A percentile compares a stretch with the other conserved stretches of the same genome.
phyloP scores from a whole-genome alignment of 2,329 filamentous ascomycete genomes.

The Diaporthe sp. region DNA sequence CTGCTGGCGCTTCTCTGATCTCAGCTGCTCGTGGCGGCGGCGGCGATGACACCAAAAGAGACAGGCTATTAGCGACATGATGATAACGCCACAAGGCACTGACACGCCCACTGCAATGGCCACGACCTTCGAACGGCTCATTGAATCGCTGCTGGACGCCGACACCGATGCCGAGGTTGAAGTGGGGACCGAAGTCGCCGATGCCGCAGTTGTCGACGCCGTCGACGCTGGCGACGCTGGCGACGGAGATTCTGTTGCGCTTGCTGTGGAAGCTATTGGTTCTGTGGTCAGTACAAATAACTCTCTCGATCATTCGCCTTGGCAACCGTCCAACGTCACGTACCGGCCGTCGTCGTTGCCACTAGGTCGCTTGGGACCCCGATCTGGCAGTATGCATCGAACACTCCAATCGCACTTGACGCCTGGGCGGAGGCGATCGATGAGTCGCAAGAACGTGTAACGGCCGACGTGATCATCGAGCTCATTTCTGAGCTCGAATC shows the following conservation, averaged over 20 bases:
- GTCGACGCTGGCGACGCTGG: constrained; percentile 20
- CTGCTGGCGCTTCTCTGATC: constrained; percentile 27
- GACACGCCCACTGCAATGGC: constrained; percentile 6
- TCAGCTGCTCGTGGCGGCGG: constrained; percentile 5
- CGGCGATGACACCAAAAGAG: constrained; percentile 32
- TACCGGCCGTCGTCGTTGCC: constrained; percentile 25
- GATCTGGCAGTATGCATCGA: constrained; percentile 33
- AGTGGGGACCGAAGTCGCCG: constrained; percentile 5
- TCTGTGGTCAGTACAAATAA: neutral
- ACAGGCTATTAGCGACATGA: constrained; percentile 15
- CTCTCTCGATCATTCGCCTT: neutral
- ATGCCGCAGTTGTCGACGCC: constrained; percentile 24
- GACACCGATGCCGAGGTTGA: neutral
- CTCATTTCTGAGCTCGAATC: constrained; percentile 37
- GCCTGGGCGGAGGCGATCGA: constrained; percentile 6
- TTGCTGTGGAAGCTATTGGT: constrained; percentile 5
- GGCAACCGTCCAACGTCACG: neutral
- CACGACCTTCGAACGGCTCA: neutral
- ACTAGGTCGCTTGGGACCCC: neutral
- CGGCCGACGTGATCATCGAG: constrained; percentile 33
- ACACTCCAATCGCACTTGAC: constrained; percentile 23
- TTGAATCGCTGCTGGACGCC: neutral
- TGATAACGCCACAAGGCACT: constrained; percentile 11
- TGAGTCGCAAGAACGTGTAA: constrained; percentile 32
- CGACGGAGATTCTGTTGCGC: neutral